Evolutionary conservation across 176 grass and related monocot species (phyloP), one percentile per base, ranked within the genome.

Genomic region (Eragrostis curvula): DNA sequence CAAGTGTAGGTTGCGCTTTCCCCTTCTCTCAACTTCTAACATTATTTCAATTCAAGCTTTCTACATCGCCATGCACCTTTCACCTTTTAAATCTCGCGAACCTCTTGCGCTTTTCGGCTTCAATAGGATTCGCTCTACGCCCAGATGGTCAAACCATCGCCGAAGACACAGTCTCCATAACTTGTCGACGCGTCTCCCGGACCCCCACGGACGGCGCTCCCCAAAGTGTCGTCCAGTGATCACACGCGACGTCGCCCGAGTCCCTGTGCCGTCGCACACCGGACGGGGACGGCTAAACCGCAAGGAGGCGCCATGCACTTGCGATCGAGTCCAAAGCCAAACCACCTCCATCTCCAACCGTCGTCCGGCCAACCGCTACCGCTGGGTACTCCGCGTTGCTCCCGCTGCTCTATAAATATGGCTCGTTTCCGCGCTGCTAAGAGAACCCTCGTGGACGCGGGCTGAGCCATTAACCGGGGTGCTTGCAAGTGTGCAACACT

Each of bases 61-160:
- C 59, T 9, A 66, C 70, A 29, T 62, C 71, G 12, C 3, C 45
- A 12, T 43, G 23, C 66, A 70, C 50, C 29, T 63, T 47, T 55
- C 24, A 30, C 21, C 40, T 9, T 9, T 43, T 29, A 27, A 60
- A 44, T 18, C 7, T 12, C 3, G 3, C 9, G 17, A 8, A 4
- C 25, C 29, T 47, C 15, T 58, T 23, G 45, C 76, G 32, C 79
- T 77, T 87, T 87, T 71, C 13, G 25, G 53, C 25, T 82, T 73
- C 8, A 74, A 74, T 23, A 12, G 5, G 23, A 6, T 21, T 36
- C 7, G 30, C 12, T 14, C 12, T n/a, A 75, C 21, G 53, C 29
- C 39, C 7, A 6, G 58, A 2, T 8, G 16, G 67, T 67, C 80
- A 79, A 28, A 28, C 13, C 58, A n/a, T 18, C 15, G 9, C 6